Conservation (phyloP, 768 basidiomycete species). For the Lentinula detonsa region DNA sequence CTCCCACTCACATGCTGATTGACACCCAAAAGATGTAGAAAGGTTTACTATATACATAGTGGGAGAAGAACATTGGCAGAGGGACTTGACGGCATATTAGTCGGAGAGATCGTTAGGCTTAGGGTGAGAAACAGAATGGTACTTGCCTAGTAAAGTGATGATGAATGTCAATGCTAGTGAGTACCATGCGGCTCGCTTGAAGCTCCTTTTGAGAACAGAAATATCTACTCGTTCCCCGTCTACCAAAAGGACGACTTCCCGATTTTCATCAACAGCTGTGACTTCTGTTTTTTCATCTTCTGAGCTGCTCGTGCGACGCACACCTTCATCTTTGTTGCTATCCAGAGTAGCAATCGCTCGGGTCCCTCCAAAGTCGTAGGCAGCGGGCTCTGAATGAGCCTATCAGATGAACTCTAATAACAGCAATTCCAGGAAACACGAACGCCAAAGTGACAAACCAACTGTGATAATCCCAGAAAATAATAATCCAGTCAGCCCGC, state of each 20-base stretch:
- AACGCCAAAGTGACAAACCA: conserved; percentile 27
- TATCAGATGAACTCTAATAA: not conserved
- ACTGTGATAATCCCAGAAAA: conserved; percentile 31
- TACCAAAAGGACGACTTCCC: not conserved
- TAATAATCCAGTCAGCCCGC: conserved; percentile 28
- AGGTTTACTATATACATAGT: conserved; percentile 25
- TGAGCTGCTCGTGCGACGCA: not conserved
- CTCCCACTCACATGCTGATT: conserved; percentile 23
- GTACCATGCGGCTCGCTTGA: conserved; percentile 26
- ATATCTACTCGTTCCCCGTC: conserved; percentile 6
- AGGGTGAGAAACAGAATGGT: not conserved
- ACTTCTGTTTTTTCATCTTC: conserved; percentile 14
- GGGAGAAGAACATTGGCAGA: conserved; percentile 32
- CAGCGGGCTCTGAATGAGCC: conserved; percentile 20
- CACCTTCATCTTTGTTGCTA: not conserved
- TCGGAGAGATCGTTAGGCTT: not conserved
- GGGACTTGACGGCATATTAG: conserved; percentile 16
- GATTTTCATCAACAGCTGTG: not conserved
- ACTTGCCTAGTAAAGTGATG: conserved; percentile 26
- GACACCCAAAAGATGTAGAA: conserved; percentile 34
- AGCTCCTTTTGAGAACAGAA: conserved; percentile 19
- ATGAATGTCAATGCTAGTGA: conserved; percentile 25
- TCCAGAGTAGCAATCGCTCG: conserved; percentile 26
- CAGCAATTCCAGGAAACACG: not conserved
- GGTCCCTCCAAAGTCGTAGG: conserved; percentile 32